A percentile compares a stretch with the other conserved stretches of the same genome.
Conservation (phyloP, 768 basidiomycete species). For the Kwoniella sp. region DNA sequence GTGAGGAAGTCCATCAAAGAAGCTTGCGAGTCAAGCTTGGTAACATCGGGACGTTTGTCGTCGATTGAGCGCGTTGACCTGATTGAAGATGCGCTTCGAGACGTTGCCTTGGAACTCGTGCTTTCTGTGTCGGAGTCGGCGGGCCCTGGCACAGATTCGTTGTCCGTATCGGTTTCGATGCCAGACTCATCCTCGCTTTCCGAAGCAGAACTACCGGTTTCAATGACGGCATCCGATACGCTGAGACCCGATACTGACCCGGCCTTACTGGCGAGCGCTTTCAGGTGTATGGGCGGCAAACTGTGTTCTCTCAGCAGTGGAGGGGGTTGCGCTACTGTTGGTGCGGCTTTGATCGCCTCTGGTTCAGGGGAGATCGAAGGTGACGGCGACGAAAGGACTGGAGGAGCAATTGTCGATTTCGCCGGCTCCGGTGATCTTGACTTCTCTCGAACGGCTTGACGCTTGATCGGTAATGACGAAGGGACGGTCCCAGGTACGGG, state of each 20-base stretch:
- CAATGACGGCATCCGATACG: conserved; percentile 44
- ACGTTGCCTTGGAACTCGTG: background rate
- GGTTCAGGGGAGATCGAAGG: background rate
- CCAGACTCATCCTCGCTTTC: conserved; percentile 26
- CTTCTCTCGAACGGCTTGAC: background rate
- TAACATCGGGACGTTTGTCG: background rate
- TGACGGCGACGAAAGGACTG: background rate
- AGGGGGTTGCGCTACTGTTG: background rate
- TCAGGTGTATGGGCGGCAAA: conserved; percentile 30
- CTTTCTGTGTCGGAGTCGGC: background rate
- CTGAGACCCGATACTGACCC: conserved; percentile 41
- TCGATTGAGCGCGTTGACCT: background rate
- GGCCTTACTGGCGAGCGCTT: conserved; percentile 26
- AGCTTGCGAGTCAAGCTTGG: conserved; percentile 7
- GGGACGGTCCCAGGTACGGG: no score
- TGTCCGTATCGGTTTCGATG: conserved; percentile 11
- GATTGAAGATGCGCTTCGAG: background rate
- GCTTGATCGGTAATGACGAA: background rate
- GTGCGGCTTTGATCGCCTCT: background rate
- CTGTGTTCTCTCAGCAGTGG: conserved; percentile 10
- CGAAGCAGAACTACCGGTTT: conserved; percentile 36
- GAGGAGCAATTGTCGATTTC: background rate
- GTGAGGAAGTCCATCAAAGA: conserved; percentile 28
- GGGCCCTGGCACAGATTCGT: background rate
- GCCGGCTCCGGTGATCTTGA: background rate